Evolutionary conservation across 177 flowering plant genomes (phyloP).

Genomic region (Vitis hybrid): DNA sequence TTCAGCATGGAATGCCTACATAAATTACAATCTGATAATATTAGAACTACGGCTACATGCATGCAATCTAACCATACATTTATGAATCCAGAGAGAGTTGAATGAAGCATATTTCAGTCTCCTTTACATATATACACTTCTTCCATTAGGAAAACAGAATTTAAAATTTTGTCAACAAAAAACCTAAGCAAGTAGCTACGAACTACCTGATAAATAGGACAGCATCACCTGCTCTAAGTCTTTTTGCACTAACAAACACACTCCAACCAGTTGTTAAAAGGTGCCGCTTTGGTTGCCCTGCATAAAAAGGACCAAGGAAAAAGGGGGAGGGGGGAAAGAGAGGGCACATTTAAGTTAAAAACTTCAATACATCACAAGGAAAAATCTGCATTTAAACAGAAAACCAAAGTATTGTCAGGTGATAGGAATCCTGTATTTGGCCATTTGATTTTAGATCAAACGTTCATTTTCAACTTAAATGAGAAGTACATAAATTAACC

Average conservation of each 20-base stretch:
- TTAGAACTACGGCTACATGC: no score
- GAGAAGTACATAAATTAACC: background rate
- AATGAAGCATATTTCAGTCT: no score
- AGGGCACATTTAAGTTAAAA: background rate
- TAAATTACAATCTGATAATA: no score
- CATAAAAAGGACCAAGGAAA: slow-evolving; percentile 9
- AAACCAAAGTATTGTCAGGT: background rate
- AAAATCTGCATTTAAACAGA: background rate
- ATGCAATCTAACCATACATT: no score
- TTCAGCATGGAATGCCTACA: no score
- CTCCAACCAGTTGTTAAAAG: slow-evolving; percentile 98
- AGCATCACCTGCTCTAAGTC: slow-evolving; percentile 82
- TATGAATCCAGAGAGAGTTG: no score
- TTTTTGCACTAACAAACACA: slow-evolving; percentile 78
- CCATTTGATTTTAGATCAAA: no score
- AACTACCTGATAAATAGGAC: slow-evolving; percentile 78
- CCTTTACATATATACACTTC: no score
- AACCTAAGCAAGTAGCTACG: background rate
- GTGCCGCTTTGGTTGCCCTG: slow-evolving; percentile 96
- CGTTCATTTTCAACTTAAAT: background rate
- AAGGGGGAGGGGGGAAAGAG: background rate
- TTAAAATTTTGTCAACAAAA: background rate
- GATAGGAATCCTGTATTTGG: no score
- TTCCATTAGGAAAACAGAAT: no score
- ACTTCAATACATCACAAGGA: background rate